These are phyloP conservation scores for Globisporangium acanthophoron DNA, from an alignment of 352 stramenopile species.

Conservation along the genomic window DNA sequence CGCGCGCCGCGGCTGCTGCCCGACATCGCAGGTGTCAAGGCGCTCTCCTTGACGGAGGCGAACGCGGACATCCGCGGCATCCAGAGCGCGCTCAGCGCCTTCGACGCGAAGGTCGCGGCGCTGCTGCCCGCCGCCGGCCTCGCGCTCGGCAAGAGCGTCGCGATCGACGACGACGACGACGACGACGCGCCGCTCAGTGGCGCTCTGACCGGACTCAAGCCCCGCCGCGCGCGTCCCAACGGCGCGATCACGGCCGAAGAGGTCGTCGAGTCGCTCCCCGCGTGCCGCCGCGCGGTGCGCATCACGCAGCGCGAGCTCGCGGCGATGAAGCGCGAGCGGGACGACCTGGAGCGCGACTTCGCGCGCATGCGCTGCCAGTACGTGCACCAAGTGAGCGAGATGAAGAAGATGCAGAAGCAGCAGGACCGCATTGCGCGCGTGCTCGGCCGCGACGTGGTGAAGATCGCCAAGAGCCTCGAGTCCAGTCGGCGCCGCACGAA, in stretches of 20 bases:
- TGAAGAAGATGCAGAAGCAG: conserved; percentile 69
- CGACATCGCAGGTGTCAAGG: conserved; percentile 49
- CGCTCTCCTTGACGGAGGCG: conserved; percentile 40
- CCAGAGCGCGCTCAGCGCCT: conserved; percentile 36
- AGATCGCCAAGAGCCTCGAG: conserved; percentile 51
- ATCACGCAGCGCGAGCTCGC: conserved; percentile 69
- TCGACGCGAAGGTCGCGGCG: conserved; percentile 27
- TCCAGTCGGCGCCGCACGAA: conserved; percentile 66
- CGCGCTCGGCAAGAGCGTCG: not conserved
- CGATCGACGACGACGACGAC: not conserved
- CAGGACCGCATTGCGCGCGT: conserved; percentile 50
- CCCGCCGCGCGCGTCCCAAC: conserved; percentile 20
- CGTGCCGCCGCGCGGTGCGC: conserved; percentile 57
- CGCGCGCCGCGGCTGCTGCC: conserved; percentile 43
- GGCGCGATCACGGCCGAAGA: conserved; percentile 66
- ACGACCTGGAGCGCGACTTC: conserved; percentile 72
- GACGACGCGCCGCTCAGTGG: not conserved
- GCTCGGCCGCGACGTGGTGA: conserved; percentile 36
- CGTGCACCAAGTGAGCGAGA: conserved; percentile 57
- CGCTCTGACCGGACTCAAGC: not conserved
- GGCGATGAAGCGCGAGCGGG: conserved; percentile 62
- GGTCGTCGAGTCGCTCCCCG: conserved; percentile 62
- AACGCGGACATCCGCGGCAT: conserved; percentile 57
- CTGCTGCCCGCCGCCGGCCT: conserved; percentile 10
- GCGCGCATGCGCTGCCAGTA: conserved; percentile 59